A percentile compares a stretch with the other conserved stretches of the same genome.
Conservation (phyloP, 2,329 filamentous ascomycete species). For the Lachnellula occidentalis region DNA sequence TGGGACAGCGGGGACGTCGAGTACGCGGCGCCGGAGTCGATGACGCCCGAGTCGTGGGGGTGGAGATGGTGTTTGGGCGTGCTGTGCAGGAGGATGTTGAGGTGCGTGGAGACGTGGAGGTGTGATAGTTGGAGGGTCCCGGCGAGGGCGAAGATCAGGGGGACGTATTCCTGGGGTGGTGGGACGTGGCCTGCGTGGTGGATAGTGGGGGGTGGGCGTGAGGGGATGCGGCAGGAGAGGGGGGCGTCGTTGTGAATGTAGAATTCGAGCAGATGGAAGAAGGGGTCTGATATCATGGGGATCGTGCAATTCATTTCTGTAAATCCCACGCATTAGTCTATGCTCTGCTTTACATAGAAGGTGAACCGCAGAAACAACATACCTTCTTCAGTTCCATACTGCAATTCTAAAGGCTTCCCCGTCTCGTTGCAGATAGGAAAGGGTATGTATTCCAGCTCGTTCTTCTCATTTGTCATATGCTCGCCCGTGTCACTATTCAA, state of each 20-base stretch:
- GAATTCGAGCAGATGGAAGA: conserved; percentile 90
- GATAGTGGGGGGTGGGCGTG: conserved; percentile 58
- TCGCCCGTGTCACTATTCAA: conserved; percentile 72
- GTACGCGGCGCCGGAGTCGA: conserved; percentile 86
- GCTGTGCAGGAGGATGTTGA: conserved; percentile 81
- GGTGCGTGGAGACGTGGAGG: conserved; percentile 80
- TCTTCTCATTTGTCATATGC: conserved; percentile 73
- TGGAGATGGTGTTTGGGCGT: conserved; percentile 55
- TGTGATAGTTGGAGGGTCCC: conserved; percentile 86
- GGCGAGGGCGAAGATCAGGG: conserved; percentile 80
- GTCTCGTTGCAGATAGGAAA: conserved; percentile 92
- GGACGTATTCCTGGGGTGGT: conserved; percentile 59
- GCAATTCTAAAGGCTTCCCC: conserved; percentile 70
- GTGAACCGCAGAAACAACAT: neutral
- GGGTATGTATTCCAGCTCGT: conserved; percentile 86
- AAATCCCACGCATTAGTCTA: neutral
- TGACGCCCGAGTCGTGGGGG: conserved; percentile 66
- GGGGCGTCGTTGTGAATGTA: conserved; percentile 97
- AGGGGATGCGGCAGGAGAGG: conserved; percentile 81
- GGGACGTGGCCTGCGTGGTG: conserved; percentile 28
- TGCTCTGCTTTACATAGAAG: neutral
- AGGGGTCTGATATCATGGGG: conserved; percentile 67
- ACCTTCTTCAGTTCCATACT: conserved; percentile 68
- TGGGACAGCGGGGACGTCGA: conserved; percentile 67
- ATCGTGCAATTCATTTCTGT: conserved; percentile 80